Evolutionary conservation across 345 rosid species (phyloP), one percentile per base, ranked within the genome.

Genomic region (Camelina hispida): DNA sequence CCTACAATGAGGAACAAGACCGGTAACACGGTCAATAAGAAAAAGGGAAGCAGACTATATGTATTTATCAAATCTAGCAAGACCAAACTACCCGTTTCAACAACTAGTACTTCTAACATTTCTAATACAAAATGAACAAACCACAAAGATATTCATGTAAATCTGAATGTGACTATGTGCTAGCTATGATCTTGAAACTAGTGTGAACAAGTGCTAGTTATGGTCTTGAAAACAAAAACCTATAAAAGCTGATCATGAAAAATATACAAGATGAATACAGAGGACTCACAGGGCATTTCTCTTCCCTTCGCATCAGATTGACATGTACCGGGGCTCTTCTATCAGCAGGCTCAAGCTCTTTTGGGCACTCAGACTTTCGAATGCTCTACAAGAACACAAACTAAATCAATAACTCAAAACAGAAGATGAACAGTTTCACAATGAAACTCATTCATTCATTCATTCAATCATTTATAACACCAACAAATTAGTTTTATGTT

Each of bases 331-430:
- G 75, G 16, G 98, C 84, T 82, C 94, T 95, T 75, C 79, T 84
- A 84, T 92, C 97, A 0, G 87, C 91, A 76, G 98, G 98, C 86
- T 92, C 98, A 43, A 95, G 99, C 87, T 90, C 99, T 81, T 85
- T 89, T 7, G 99, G 99, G 67, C 99, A 95, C 85, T 95, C 99
- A 56, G 99, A 95, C 74, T 85, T 95, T 66, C 86, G 84, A 79
- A 95, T 95, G 81, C 99, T 95, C 99, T 95, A 32, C 22, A 51
- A 54, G 9, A 69, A 48, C 52, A 58, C 13, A 58, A 54, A 10
- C 13, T 7, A 57, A 47, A 56, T 34, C 38, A 50, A 58, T 10
- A 16, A 51, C 22, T 20, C 22, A 20, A 20, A 20, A 20, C 22
- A 20, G 22, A 20, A 20, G 22, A 20, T 20, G 22, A 20, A 20